Evolutionary conservation across 768 basidiomycete genomes (phyloP).

Genomic region (Serendipita sp.): DNA sequence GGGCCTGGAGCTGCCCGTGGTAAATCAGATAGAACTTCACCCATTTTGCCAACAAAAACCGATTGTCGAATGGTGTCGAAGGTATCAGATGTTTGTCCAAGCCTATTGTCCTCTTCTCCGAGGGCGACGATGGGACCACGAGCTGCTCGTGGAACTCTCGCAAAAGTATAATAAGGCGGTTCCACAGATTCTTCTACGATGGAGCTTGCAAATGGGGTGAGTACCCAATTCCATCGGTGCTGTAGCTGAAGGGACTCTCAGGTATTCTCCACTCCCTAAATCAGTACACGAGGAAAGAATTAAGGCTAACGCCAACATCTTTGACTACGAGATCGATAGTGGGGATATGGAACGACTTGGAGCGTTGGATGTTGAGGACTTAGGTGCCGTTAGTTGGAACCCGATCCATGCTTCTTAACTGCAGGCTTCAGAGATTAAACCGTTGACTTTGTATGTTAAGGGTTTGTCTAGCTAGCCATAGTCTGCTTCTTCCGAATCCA

Average conservation of each 20-base stretch:
- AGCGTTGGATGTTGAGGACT: slow-evolving; percentile 52
- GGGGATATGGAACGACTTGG: slow-evolving; percentile 57
- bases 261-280: slow-evolving; percentile 68
- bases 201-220: slow-evolving; percentile 77
- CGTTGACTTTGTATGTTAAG: not conserved
- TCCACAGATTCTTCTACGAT: slow-evolving; percentile 74
- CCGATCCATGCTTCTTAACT: slow-evolving; percentile 37
- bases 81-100: slow-evolving; percentile 44
- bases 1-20: slow-evolving; percentile 47
- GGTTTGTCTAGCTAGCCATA: not conserved
- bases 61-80: slow-evolving; percentile 59
- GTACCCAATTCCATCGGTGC: slow-evolving; percentile 14
- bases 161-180: slow-evolving; percentile 46
- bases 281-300: slow-evolving; percentile 58
- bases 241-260: slow-evolving; percentile 18
- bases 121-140: slow-evolving; percentile 35
- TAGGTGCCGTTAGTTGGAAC: slow-evolving; percentile 72
- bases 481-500: slow-evolving; percentile 33
- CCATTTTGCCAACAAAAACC: slow-evolving; percentile 68
- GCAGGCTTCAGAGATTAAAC: not conserved
- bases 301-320: slow-evolving; percentile 54
- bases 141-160: slow-evolving; percentile 37
- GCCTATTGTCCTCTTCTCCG: slow-evolving; percentile 68
- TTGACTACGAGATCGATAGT: slow-evolving; percentile 50
- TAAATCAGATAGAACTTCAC: slow-evolving; percentile 80